Percentiles rank a stretch among this genome's conserved stretches.
Conservation (phyloP, 2,329 filamentous ascomycete species). For the Diaporthe citri region DNA sequence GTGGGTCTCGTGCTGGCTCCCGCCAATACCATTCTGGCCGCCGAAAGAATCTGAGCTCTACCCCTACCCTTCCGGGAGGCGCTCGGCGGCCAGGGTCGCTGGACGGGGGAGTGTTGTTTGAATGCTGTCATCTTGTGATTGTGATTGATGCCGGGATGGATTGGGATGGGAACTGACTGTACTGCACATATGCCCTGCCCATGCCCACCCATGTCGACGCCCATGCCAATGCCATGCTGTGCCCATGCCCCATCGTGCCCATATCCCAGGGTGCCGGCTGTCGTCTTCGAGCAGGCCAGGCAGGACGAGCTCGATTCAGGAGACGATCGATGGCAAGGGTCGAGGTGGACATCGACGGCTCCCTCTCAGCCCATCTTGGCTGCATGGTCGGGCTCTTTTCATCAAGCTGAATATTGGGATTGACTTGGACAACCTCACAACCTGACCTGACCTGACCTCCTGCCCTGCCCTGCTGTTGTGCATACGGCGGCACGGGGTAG, state of each 20-base stretch:
- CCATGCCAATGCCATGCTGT: slow-evolving; percentile 23
- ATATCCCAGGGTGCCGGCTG: slow-evolving; percentile 6
- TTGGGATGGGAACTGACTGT: background rate
- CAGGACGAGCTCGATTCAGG: slow-evolving; percentile 18
- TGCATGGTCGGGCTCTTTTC: slow-evolving; percentile 13
- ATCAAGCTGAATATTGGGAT: slow-evolving; percentile 35
- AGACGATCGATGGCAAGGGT: slow-evolving; percentile 26
- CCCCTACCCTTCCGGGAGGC: slow-evolving; percentile 21
- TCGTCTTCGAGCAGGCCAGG: background rate
- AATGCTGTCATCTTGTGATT: slow-evolving; percentile 23
- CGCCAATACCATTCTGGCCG: slow-evolving; percentile 25
- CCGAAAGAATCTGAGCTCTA: slow-evolving; percentile 24
- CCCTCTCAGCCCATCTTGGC: slow-evolving; percentile 19
- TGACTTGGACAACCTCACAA: slow-evolving; percentile 14
- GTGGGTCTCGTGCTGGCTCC: slow-evolving; percentile 21
- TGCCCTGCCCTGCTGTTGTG: background rate
- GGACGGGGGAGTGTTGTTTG: background rate
- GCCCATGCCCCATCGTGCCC: slow-evolving; percentile 6
- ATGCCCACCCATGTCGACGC: background rate
- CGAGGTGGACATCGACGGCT: slow-evolving; percentile 16
- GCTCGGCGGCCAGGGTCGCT: slow-evolving; percentile 15
- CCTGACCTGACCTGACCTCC: background rate
- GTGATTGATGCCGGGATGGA: slow-evolving; percentile 17
- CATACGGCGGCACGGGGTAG: slow-evolving; percentile 1
- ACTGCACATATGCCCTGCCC: slow-evolving; percentile 1